These are phyloP conservation scores for Viridothelium virens DNA, from an alignment of 495 filamentous ascomycete genomes.

Conservation along the genomic window DNA sequence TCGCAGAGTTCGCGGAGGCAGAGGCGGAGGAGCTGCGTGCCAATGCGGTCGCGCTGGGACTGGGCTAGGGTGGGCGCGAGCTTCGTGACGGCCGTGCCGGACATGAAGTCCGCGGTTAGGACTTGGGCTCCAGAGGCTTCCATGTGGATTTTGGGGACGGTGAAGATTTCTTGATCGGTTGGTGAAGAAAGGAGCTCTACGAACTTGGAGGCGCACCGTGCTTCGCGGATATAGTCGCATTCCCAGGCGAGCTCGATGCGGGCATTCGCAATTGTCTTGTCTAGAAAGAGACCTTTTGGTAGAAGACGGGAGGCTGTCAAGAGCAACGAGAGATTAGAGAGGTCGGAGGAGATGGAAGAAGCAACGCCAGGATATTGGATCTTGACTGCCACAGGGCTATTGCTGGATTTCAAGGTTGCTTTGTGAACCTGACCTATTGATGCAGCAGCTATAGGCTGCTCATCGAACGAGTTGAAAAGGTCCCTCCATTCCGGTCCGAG, in stretches of 20 bases:
- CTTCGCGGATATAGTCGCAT: conserved; percentile 90
- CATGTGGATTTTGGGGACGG: conserved; percentile 66
- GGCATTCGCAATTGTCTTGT: conserved; percentile 98
- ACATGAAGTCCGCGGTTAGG: conserved; percentile 85
- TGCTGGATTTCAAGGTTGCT: conserved; percentile 67
- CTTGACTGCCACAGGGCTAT: conserved; percentile 79
- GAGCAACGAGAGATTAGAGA: conserved; percentile 84
- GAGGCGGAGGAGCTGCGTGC: conserved; percentile 83
- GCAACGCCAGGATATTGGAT: conserved; percentile 97
- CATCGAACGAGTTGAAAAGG: conserved; percentile 75
- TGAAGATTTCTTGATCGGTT: conserved; percentile 50
- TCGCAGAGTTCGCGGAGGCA: conserved; percentile 89
- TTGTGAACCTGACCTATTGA: conserved; percentile 96
- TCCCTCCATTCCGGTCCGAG: conserved; percentile 81
- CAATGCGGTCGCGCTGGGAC: conserved; percentile 81
- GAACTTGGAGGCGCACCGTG: conserved; percentile 68
- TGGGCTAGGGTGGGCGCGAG: conserved; percentile 59
- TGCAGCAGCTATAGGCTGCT: conserved; percentile 90
- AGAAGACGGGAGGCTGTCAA: conserved; percentile 82
- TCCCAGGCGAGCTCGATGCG: conserved; percentile 90
- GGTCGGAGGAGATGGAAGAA: conserved; percentile 87
- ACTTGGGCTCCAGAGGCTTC: conserved; percentile 82
- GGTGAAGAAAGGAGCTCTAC: conserved; percentile 62
- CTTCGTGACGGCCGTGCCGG: conserved; percentile 83
- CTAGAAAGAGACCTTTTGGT: conserved; percentile 84